Percentiles rank a stretch among this genome's conserved stretches.
phyloP scores from a whole-genome alignment of 2,329 filamentous ascomycete species.

The Nemania sp. region DNA sequence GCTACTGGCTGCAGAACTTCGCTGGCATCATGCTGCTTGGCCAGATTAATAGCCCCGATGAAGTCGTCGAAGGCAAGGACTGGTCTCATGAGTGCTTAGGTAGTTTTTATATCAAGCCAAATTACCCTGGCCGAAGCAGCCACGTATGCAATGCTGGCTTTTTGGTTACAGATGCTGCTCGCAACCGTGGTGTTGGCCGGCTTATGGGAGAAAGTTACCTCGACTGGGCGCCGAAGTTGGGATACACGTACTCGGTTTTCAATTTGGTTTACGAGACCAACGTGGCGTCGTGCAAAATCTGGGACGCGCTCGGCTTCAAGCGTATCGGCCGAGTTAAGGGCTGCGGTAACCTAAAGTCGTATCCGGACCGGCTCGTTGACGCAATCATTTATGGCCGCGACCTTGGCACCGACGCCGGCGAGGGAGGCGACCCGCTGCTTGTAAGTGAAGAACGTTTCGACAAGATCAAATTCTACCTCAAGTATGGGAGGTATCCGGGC shows the following conservation, averaged over 20 bases:
- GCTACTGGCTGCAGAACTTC: conserved; percentile 94
- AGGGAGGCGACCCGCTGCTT: conserved; percentile 76
- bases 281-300: conserved; percentile 88
- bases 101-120: conserved; percentile 94
- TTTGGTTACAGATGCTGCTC: conserved; percentile 77
- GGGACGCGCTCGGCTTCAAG: conserved; percentile 93
- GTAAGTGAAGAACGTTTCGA: conserved; percentile 97
- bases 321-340: conserved; percentile 85
- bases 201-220: conserved; percentile 82
- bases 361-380: conserved; percentile 76
- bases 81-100: conserved; percentile 87
- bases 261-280: conserved; percentile 96
- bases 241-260: conserved; percentile 93
- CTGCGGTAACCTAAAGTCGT: conserved; percentile 75
- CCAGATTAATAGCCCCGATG: conserved; percentile 72
- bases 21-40: conserved; percentile 89
- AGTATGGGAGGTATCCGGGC: conserved; percentile 91
- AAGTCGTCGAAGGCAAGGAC: conserved; percentile 70
- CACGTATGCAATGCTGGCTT: conserved; percentile 91
- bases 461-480: conserved; percentile 97
- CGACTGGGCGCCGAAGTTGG: conserved; percentile 82
- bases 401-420: conserved; percentile 57
- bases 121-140: conserved; percentile 90
- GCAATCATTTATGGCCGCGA: conserved; percentile 83
- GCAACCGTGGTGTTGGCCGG: conserved; percentile 79